Conservation (phyloP, 345 rosid species). For the Cardamine occulta region DNA sequence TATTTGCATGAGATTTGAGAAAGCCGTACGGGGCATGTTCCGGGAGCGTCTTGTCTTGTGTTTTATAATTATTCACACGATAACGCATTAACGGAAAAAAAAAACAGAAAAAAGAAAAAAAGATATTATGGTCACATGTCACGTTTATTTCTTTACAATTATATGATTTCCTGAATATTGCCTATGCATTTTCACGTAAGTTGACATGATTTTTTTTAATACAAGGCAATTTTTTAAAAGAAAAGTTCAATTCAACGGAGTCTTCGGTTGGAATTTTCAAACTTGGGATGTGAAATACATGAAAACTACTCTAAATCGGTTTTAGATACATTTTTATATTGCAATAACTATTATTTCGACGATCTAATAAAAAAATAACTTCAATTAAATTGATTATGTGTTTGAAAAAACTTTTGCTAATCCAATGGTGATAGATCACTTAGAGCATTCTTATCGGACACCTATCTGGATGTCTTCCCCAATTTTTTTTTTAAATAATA, state of each 20-base stretch:
- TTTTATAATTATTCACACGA: conserved; percentile 34
- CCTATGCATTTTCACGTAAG: conserved; percentile 30
- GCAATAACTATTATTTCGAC: too few species aligned
- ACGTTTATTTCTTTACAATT: too few species aligned
- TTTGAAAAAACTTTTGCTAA: too few species aligned
- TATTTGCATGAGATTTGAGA: conserved; percentile 34
- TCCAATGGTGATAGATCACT: too few species aligned
- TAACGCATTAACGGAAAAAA: conserved; percentile 24
- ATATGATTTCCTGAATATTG: background rate
- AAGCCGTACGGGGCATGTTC: conserved; percentile 46
- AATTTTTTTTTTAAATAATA: too few species aligned
- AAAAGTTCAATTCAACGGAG: conserved; percentile 4
- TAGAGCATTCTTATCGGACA: too few species aligned
- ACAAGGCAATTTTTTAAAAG: background rate
- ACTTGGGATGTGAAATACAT: background rate
- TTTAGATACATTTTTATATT: too few species aligned
- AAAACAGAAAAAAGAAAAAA: background rate
- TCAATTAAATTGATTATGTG: background rate
- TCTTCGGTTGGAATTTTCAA: background rate
- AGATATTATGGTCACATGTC: background rate
- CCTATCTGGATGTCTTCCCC: too few species aligned
- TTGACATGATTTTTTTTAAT: background rate
- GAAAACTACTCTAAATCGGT: too few species aligned
- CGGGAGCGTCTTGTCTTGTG: conserved; percentile 33
- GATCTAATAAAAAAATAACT: too few species aligned